Base-by-base conservation (phyloP, 2,329 filamentous ascomycete species). In the Dendrostoma leiphaemia region DNA sequence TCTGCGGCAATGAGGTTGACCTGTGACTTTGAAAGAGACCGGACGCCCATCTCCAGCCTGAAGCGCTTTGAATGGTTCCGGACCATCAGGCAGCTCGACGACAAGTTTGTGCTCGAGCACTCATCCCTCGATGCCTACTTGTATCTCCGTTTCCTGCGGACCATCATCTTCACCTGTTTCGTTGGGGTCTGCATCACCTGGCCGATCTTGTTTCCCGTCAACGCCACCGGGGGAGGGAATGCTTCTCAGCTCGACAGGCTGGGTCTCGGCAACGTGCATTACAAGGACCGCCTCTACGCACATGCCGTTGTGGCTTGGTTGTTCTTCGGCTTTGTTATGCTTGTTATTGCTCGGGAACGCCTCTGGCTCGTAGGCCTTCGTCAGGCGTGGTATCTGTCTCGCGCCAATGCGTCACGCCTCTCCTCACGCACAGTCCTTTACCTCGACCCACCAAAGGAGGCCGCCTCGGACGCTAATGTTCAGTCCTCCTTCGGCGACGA, bases 401-500 rank as follows among this genome's bases (percentile, higher is more conserved):
- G 90, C 1, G 78, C 89, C 48, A 93, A 96, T 65, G 83, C 91
- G 26, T 88, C 86, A 61, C 88, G 92, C 17, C 84, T 97, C 38
- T 97, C 93, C 0, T 91, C 92, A 0, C 84, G 91, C 26, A 97
- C 92, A 1, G 91, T 97, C 6, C 82, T 99, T n/a, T 96, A 96
- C 70, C 89, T 91, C 1, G 88, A 89, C 1, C 90, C 96, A 1
- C 92, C 93, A 0, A 74, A 83, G 32, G 81, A 88, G 4, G 94
- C 92, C 58, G 79, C 93, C 29, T 82, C 90, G 54, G 84, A 91
- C 66, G 76, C 75, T 31, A 90, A 87, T 63, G 81, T 96, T 46
- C 82, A 85, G 38, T 80, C 81, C 47, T 86, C 92, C 65, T 96
- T 96, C 65, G 90, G 90, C 17, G 79, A 88, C 28, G 82, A 86